Evolutionary conservation across 208 protist species (phyloP).

Genomic region (Crithidia acanthocephali): DNA sequence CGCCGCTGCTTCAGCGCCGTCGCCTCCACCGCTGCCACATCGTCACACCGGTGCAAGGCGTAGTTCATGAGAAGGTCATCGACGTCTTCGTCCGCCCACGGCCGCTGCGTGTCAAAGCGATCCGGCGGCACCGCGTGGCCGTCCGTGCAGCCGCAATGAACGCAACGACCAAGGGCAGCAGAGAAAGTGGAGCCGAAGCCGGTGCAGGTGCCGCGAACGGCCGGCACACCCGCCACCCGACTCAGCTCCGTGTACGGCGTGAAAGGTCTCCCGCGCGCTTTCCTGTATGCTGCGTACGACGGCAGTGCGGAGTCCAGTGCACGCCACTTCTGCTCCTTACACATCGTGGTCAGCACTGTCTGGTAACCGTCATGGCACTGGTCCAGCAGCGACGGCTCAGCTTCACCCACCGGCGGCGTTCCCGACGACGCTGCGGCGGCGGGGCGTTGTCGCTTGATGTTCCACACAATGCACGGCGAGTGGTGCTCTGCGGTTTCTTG

Average conservation of each 20-base stretch:
- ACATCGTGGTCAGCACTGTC: conserved; percentile 64
- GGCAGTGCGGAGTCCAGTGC: conserved; percentile 36
- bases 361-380: conserved; percentile 77
- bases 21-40: conserved; percentile 74
- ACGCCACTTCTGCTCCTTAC: conserved; percentile 59
- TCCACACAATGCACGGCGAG: conserved; percentile 58
- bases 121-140: conserved; percentile 55
- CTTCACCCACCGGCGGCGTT: no score
- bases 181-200: conserved; percentile 75
- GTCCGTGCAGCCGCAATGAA: conserved; percentile 63
- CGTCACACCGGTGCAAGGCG: conserved; percentile 52
- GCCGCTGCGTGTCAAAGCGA: conserved; percentile 38
- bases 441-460: conserved; percentile 31
- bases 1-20: conserved; percentile 36
- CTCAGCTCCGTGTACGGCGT: conserved; percentile 63
- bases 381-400: conserved; percentile 63
- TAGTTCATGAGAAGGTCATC: conserved; percentile 55
- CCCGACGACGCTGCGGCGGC: neutral
- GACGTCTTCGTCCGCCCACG: conserved; percentile 59
- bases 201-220: conserved; percentile 72
- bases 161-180: conserved; percentile 40
- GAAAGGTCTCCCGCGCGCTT: conserved; percentile 21
- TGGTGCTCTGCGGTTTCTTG: conserved; percentile 16
- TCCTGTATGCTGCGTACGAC: conserved; percentile 26
- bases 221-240: conserved; percentile 61